Evolutionary conservation across 495 filamentous ascomycete species (phyloP), one percentile per base, ranked within the genome.

Genomic region (Glonium stellatum): DNA sequence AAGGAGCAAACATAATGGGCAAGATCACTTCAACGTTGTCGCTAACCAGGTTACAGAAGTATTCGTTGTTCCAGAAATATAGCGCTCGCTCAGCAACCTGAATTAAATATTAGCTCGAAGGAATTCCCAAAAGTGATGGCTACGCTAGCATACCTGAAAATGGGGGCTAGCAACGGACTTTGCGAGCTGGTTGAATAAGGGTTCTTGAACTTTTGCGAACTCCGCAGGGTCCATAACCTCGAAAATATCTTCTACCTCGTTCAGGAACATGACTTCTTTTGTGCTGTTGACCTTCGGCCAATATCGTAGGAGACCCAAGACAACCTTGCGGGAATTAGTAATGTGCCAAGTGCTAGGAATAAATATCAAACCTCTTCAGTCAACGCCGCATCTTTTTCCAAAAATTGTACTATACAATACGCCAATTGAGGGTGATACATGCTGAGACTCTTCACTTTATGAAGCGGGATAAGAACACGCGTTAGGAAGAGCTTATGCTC

Each of bases 1-100:
- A 80, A 1, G 93, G 93, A 23, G 95, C 92, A 71, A 99, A 99
- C 93, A 99, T 99, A 63, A 99, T 97, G 6, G 93, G 93, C 35
- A 99, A 78, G 67, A 99, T 99, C 46, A 95, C 89, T 65, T 97
- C 92, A 34, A 97, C 93, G 69, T 99, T 97, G 73, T 99, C 93
- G 79, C 92, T 97, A 55, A 99, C 93, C 57, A 99, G 78, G 69
- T 99, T 99, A 79, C 93, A 99, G 78, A 99, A 99, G 68, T 99
- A 99, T 71, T 99, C 93, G 70, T 99, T 99, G 75, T 99, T 99
- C 93, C 93, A 99, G 79, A 97, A 99, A 76, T 99, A 99, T 23
- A 99, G 83, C 1, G 95, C 93, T 64, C 93, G 83, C 71, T 99
- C 93, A 35, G 93, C 93, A 46, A 98, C 93, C 85, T 87, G 62